These are phyloP conservation scores for Xylaria bambusicola DNA, from an alignment of 495 filamentous ascomycete genomes.

Conservation along the genomic window DNA sequence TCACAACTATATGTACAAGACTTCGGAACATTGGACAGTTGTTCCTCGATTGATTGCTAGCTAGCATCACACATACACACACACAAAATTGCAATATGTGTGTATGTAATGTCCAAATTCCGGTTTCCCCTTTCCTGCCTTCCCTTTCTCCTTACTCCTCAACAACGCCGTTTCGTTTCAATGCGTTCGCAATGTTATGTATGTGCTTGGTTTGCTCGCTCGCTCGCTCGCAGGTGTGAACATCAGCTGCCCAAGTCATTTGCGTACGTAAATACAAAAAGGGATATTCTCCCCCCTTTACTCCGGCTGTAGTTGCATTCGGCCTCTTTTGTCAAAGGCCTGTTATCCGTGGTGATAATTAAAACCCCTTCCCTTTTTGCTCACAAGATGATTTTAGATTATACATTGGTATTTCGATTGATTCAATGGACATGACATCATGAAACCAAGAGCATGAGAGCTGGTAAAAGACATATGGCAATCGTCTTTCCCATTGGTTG, in stretches of 20 bases:
- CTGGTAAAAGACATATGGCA: conserved; percentile 21
- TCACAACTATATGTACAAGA: conserved; percentile 31
- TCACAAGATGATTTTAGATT: conserved; percentile 19
- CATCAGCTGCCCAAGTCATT: background rate
- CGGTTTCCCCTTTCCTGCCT: background rate
- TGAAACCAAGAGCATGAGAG: conserved; percentile 13
- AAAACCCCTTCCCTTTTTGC: conserved; percentile 13
- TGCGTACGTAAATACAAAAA: background rate
- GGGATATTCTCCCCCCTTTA: background rate
- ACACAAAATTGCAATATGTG: too few relatives aligned
- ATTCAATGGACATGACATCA: conserved; percentile 15
- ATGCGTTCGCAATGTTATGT: background rate
- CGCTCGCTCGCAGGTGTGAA: conserved; percentile 12
- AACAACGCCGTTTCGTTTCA: conserved; percentile 5
- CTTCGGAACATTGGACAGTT: background rate
- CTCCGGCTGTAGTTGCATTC: background rate
- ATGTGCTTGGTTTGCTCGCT: background rate
- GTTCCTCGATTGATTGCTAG: too few relatives aligned
- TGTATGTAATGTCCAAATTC: background rate
- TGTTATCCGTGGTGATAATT: background rate
- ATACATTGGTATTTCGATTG: conserved; percentile 22
- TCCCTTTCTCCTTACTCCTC: conserved; percentile 8
- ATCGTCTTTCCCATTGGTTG: conserved; percentile 9
- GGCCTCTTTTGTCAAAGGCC: background rate
- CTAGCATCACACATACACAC: too few relatives aligned